Conservation (phyloP, 2,329 filamentous ascomycete species). For the Cercospora sp. region DNA sequence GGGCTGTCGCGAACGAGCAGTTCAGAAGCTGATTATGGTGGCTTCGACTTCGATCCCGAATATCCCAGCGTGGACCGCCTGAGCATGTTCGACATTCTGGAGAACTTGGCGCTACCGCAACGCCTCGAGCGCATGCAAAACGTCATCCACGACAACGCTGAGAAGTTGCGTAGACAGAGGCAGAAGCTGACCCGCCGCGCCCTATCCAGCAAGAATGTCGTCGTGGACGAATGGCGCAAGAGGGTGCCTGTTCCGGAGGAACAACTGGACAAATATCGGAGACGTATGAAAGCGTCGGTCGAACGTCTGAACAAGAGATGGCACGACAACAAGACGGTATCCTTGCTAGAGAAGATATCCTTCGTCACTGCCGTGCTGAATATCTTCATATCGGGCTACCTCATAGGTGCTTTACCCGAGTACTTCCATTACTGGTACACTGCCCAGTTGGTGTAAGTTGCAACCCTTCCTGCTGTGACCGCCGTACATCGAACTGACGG, state of each 20-base stretch:
- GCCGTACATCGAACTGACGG: constrained; percentile 20
- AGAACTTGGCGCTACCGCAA: constrained; percentile 86
- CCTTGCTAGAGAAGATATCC: constrained; percentile 85
- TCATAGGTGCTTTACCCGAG: constrained; percentile 82
- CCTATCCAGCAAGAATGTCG: constrained; percentile 77
- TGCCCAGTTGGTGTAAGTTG: constrained; percentile 36
- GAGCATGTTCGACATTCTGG: constrained; percentile 87
- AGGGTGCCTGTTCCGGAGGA: constrained; percentile 80
- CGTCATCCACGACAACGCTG: constrained; percentile 76
- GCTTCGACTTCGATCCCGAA: constrained; percentile 80
- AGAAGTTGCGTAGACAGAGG: constrained; percentile 79
- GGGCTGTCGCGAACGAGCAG: constrained; percentile 74
- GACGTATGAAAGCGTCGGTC: constrained; percentile 83
- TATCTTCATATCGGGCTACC: constrained; percentile 92
- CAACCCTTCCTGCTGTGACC: neutral
- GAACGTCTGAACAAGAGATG: constrained; percentile 81
- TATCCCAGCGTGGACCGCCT: constrained; percentile 87
- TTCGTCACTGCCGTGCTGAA: constrained; percentile 97
- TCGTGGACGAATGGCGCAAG: constrained; percentile 90
- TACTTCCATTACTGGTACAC: constrained; percentile 89
- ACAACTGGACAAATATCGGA: constrained; percentile 85
- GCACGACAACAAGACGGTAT: constrained; percentile 88
- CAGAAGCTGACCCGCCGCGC: constrained; percentile 76
- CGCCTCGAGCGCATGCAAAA: constrained; percentile 88
- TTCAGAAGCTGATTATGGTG: constrained; percentile 73